Percentiles rank a stretch among this genome's conserved stretches.
Conservation (phyloP, 108 stramenopile species). For the Discostella stelligeroides region DNA sequence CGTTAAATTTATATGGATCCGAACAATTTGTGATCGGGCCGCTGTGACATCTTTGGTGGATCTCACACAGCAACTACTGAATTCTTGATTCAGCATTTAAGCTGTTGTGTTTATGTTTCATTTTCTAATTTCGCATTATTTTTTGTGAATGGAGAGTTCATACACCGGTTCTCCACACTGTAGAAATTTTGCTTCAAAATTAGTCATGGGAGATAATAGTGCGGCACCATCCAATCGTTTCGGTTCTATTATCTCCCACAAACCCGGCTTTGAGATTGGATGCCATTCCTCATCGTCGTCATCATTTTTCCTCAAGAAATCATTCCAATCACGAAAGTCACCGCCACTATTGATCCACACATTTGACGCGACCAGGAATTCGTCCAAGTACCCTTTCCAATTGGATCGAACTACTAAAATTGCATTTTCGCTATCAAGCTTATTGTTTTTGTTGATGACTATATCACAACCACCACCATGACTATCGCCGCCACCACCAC, state of each 20-base stretch:
- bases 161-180: slow-evolving; percentile 41
- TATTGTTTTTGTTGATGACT: no score
- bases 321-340: slow-evolving; percentile 4
- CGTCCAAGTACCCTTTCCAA: slow-evolving; percentile 78
- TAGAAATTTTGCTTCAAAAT: slow-evolving; percentile 50
- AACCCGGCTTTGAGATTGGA: not conserved
- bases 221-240: slow-evolving; percentile 8
- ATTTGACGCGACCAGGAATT: slow-evolving; percentile 56
- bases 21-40: slow-evolving; percentile 73
- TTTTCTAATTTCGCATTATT: not conserved
- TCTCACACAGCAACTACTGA: no score
- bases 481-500: not conserved
- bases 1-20: slow-evolving; percentile 59
- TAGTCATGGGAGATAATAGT: slow-evolving; percentile 29
- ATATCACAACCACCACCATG: not conserved
- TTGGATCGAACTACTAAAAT: slow-evolving; percentile 73
- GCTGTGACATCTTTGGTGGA: slow-evolving; percentile 31
- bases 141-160: slow-evolving; percentile 16
- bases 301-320: not conserved
- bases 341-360: slow-evolving; percentile 23
- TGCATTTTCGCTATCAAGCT: slow-evolving; percentile 29
- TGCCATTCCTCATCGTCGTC: not conserved
- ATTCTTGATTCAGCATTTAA: no score
- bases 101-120: no score
- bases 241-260: slow-evolving; percentile 18